Conservation (phyloP, 768 basidiomycete genomes). For the Lentinula edodes region DNA sequence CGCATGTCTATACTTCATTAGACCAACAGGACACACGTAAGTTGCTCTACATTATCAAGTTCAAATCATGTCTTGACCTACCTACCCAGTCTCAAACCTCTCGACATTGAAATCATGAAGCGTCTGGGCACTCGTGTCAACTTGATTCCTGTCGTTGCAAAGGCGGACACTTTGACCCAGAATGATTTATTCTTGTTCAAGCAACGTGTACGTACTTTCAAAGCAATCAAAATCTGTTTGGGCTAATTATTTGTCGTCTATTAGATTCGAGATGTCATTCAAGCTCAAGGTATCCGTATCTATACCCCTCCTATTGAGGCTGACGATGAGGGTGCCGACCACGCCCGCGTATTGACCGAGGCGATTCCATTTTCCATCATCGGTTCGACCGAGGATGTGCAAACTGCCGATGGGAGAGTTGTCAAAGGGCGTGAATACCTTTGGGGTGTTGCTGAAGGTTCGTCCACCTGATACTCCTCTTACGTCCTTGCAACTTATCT, state of each 20-base stretch:
- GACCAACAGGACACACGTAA: slow-evolving; percentile 94
- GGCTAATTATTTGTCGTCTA: background rate
- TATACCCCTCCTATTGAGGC: slow-evolving; percentile 90
- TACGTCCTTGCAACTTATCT: background rate
- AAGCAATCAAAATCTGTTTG: no score
- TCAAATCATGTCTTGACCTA: slow-evolving; percentile 5
- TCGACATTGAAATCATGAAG: slow-evolving; percentile 99
- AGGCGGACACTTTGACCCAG: slow-evolving; percentile 96
- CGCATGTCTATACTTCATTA: slow-evolving; percentile 95
- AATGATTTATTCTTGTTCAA: slow-evolving; percentile 90
- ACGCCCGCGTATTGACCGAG: slow-evolving; percentile 79
- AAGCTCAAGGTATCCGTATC: slow-evolving; percentile 89
- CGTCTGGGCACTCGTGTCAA: slow-evolving; percentile 97
- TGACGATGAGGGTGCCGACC: slow-evolving; percentile 84
- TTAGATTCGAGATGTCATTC: slow-evolving; percentile 84
- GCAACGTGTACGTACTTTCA: slow-evolving; percentile 60
- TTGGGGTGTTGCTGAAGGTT: slow-evolving; percentile 99
- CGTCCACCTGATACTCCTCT: slow-evolving; percentile 12
- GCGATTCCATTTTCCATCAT: slow-evolving; percentile 99
- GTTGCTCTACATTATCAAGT: slow-evolving; percentile 24
- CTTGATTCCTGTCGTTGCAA: slow-evolving; percentile 95
- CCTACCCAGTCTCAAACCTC: slow-evolving; percentile 73
- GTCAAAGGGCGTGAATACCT: slow-evolving; percentile 99
- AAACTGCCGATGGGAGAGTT: slow-evolving; percentile 80
- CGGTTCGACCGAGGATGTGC: slow-evolving; percentile 92